These are phyloP conservation scores for Pythium biforme DNA, from an alignment of 352 stramenopile species.

Conservation along the genomic window DNA sequence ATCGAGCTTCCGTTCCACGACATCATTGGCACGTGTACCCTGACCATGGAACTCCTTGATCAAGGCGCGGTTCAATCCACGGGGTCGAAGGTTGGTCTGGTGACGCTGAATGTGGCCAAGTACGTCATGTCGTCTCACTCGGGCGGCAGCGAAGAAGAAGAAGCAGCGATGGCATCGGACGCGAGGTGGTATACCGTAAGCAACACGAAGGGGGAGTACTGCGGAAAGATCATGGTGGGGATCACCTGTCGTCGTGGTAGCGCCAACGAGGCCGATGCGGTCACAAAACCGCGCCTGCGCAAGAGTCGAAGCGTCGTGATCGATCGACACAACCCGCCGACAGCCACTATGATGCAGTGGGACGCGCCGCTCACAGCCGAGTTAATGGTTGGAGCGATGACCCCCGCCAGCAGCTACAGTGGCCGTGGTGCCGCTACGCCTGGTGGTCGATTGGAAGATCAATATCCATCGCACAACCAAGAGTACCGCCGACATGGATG, in stretches of 20 bases:
- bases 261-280: slow-evolving; percentile 19
- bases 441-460: slow-evolving; percentile 15
- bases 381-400: slow-evolving; percentile 23
- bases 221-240: slow-evolving; percentile 76
- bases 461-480: slow-evolving; percentile 17
- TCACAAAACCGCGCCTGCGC: slow-evolving; percentile 50
- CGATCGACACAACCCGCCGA: slow-evolving; percentile 64
- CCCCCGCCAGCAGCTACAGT: slow-evolving; percentile 22
- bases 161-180: slow-evolving; percentile 67
- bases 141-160: slow-evolving; percentile 49
- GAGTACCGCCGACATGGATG: slow-evolving; percentile 66
- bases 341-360: slow-evolving; percentile 76
- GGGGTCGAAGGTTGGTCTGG: slow-evolving; percentile 57
- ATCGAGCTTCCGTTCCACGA: slow-evolving; percentile 73
- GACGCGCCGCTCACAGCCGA: slow-evolving; percentile 28
- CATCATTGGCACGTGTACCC: slow-evolving; percentile 70
- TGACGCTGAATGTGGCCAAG: slow-evolving; percentile 77
- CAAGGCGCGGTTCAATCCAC: slow-evolving; percentile 27
- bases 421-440: slow-evolving; percentile 14
- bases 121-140: slow-evolving; percentile 69
- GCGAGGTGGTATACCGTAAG: slow-evolving; percentile 85
- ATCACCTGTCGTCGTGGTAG: slow-evolving; percentile 63
- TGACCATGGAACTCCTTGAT: slow-evolving; percentile 79
- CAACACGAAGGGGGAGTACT: slow-evolving; percentile 85
- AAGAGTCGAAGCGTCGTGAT: slow-evolving; percentile 81